Evolutionary conservation across 257 asterid species (phyloP), one percentile per base, ranked within the genome.

Genomic region (Primulina huaijiensis): DNA sequence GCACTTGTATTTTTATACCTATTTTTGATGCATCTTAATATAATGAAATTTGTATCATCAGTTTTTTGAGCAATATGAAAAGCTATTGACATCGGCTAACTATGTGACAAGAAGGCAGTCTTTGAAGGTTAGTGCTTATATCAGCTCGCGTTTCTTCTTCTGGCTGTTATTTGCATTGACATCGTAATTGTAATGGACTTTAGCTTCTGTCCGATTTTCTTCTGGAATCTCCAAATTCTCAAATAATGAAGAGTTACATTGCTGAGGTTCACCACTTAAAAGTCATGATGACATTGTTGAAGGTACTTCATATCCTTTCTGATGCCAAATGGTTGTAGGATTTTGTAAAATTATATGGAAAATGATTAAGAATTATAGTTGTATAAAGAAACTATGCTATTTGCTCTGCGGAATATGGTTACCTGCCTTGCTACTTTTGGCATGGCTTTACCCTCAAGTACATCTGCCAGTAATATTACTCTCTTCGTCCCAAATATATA

Each of bases 21-120:
- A 56, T 64, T 69, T 21, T 76, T 38, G 20, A 46, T 7, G 21
- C 33, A 17, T 75, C 56, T 33, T 60, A 43, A 23, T 60, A 64
- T 43, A 75, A 59, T 57, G 61, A 29, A 68, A 17, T 33, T 71
- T 63, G n/a, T 58, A 70, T 34, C 72, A 77, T 20, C 89, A 93
- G 99, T 93, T 93, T 81, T 93, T 93, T 77, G 96, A 87, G 86
- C 92, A 76, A 60, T 93, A 93, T 73, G 99, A 93, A 81, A 87
- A 75, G 68, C 96, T 93, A 76, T 77, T 93, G 83, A 79, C 81
- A 50, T 90, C 99, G 65, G 67, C 83, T 38, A 93, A 93, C 79
- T 93, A 93, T 55, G 99, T 93, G 69, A 93, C 97, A 2, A 86
- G 97, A 82, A 86, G 99, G 88, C 99, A 93, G 77, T 93, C 99